Base-by-base conservation (phyloP, 345 rosid species). In the Psidium guajava region DNA sequence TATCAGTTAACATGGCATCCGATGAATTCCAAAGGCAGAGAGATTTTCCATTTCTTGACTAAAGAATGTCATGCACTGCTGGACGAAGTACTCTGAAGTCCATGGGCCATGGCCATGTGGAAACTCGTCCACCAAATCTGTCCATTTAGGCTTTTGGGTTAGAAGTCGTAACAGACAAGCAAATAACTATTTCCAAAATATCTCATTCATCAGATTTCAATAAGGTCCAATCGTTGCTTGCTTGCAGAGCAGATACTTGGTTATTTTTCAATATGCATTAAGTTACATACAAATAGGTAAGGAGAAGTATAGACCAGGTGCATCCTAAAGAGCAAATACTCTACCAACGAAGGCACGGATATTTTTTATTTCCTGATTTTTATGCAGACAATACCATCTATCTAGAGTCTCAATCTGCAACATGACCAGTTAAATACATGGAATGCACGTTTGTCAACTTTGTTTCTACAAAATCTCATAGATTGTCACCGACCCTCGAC, bases 401-500 rank as follows among this genome's bases (percentile, higher is more conserved):
- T 36, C 27, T 56, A 56, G 27, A 56, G 61, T 56, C 61, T 77
- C 24, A 77, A 77, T 36, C 13, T 77, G 5, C 12, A n/a, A 20
- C 1, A 16, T 42, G 52, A 77, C 44, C 24, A 44, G 15, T 7
- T 21, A 10, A 36, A 40, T 11, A 44, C 53, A 11, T 5, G 24
- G 54, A 42, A 27, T 6, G 14, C 5, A 9, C 3, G 32, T 14
- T 75, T 44, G 32, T 47, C 12, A 25, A 58, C 69, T 58, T 58
- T 21, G 32, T 36, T 36, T 36, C 36, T n/a, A 58, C 6, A n/a
- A 58, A 2, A 25, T 58, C 69, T 58, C 3, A 16, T 58, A 18
- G 32, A n/a, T 25, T 1, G 49, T 83, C 83, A 87, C 32, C 88
- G 55, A 59, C 81, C 86, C 42, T 83, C 87, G 18, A 82, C 22